Percentiles rank a stretch among this genome's conserved stretches.
Conservation (phyloP, 78 protist species). For the Guillardia theta region DNA sequence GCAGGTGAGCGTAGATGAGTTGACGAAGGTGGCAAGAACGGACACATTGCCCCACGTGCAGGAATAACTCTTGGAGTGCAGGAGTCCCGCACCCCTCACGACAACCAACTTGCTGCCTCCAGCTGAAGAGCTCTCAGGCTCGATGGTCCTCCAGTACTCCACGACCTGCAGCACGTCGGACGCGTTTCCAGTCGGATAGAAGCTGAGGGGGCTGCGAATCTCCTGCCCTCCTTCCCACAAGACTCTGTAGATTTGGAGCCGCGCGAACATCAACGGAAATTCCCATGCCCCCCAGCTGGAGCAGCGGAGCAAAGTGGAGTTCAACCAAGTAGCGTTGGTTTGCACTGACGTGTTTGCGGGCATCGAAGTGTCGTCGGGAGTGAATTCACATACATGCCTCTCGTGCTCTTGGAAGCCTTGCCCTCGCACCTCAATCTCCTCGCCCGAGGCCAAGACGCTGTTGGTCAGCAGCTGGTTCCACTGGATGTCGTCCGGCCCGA, state of each 20-base stretch:
- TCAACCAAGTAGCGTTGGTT: not conserved
- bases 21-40: not conserved
- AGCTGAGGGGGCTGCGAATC: not conserved
- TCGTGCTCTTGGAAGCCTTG: not conserved
- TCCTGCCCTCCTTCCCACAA: not conserved
- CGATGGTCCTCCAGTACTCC: not conserved
- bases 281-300: not conserved
- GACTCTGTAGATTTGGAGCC: not conserved
- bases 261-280: not conserved
- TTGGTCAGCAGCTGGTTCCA: not conserved
- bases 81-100: not conserved
- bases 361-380: not conserved
- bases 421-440: not conserved
- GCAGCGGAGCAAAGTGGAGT: not conserved
- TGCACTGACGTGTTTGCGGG: not conserved
- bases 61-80: not conserved
- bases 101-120: not conserved
- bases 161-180: not conserved
- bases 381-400: not conserved
- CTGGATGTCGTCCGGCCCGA: not conserved
- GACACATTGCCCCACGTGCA: not conserved
- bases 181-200: not conserved
- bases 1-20: not conserved
- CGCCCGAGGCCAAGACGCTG: not conserved
- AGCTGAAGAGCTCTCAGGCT: not conserved